Base-by-base conservation (phyloP, 2,329 filamentous ascomycete species). In the Lasiodiplodia citricola region DNA sequence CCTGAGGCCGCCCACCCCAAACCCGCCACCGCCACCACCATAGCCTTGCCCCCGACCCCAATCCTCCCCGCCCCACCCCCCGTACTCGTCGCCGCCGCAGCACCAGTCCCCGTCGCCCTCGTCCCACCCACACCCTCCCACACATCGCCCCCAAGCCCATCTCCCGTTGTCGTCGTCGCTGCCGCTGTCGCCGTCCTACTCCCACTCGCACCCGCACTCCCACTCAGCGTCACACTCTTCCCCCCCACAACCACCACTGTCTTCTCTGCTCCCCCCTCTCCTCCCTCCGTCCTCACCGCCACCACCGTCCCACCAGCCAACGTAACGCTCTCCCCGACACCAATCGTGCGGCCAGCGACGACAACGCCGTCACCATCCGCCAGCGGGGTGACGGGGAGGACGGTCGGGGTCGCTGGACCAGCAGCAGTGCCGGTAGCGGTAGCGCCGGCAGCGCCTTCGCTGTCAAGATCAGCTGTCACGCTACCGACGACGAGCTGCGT, bases 81-180 rank as follows among this genome's bases (percentile, higher is more conserved):
- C 38, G 38, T 6, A 18, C 14, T 16, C 13, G 38, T 44, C 4
- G 38, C 38, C 16, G 38, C 38, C 5, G 38, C 38, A 44, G 5
- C 50, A 3, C 25, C 25, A 3, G n/a, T 13, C 50, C 4, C 23
- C n/a, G 18, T n/a, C 11, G 7, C 11, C 57, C 60, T 25, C 28
- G 41, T 63, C 23, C 58, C 41, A 1, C 58, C 47, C 7, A 65
- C 8, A 2, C 62, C 62, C 11, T 52, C 44, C 47, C 47, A 52
- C 6, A 65, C 51, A 25, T 28, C 62, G 38, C 25, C 62, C n/a
- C 47, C 62, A 65, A 65, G 62, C 28, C 44, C 62, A 21, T 23
- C 47, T 8, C 41, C 47, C 14, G 21, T 10, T 16, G 38, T 31
- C 18, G 62, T 11, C 28, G 38, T 4, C 31, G 47, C 3, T 18